These are phyloP conservation scores for Polytrichum formosum DNA, from an alignment of 225 moss, liverwort and hornwort species.

Conservation along the genomic window DNA sequence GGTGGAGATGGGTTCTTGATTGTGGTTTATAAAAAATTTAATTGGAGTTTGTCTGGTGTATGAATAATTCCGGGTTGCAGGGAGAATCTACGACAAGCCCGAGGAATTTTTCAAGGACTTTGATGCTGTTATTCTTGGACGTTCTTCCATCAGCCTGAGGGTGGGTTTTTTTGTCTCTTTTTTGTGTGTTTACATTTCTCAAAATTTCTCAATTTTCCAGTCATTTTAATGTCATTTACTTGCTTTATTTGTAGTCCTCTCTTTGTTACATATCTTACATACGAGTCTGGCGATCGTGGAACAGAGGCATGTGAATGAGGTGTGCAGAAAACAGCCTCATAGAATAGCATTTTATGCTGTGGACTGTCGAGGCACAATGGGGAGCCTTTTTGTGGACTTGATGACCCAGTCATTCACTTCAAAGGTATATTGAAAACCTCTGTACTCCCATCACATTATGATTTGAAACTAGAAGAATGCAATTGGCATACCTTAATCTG, in stretches of 20 bases:
- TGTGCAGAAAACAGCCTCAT: conserved; percentile 84
- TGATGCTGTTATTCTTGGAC: conserved; percentile 88
- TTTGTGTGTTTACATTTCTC: neutral
- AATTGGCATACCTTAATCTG: neutral
- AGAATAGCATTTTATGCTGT: conserved; percentile 86
- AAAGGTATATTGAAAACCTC: conserved; percentile 43
- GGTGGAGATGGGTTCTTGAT: too few relatives aligned
- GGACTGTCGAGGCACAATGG: conserved; percentile 75
- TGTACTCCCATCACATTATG: too few relatives aligned
- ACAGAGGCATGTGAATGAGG: conserved; percentile 82
- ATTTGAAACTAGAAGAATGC: too few relatives aligned
- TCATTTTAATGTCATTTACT: too few relatives aligned
- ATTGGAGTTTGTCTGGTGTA: neutral
- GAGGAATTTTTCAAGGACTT: conserved; percentile 69
- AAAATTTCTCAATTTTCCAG: too few relatives aligned
- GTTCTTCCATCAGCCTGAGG: conserved; percentile 59
- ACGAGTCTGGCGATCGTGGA: conserved; percentile 14
- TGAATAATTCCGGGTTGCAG: conserved; percentile 36
- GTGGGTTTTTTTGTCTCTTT: conserved; percentile 19
- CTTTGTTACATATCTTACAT: neutral
- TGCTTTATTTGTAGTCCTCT: too few relatives aligned
- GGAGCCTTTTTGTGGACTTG: conserved; percentile 89
- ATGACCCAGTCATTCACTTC: conserved; percentile 66
- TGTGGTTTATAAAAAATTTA: neutral
- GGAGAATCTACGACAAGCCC: conserved; percentile 67